Conservation (phyloP, 768 basidiomycete genomes). For the Mycena pura region DNA sequence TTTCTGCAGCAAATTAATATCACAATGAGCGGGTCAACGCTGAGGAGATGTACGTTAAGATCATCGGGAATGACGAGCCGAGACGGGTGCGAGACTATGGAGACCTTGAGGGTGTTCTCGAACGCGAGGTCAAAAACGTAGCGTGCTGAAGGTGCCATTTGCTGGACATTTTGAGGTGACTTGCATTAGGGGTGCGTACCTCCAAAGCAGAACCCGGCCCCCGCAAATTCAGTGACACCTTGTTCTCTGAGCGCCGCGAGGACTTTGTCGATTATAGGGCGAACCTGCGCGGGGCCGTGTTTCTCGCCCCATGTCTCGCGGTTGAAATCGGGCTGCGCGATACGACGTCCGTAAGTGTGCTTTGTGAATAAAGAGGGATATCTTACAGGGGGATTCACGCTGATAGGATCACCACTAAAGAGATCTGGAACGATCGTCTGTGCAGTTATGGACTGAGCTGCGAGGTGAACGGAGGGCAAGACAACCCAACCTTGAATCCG, state of each 20-base stretch:
- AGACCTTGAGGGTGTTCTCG: constrained; percentile 45
- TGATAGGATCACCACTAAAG: constrained; percentile 24
- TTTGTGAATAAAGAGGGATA: background rate
- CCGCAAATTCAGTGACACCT: constrained; percentile 43
- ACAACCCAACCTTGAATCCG: constrained; percentile 40
- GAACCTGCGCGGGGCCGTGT: constrained; percentile 41
- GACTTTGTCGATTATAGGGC: constrained; percentile 44
- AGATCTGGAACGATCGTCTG: constrained; percentile 26
- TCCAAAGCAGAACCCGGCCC: constrained; percentile 52
- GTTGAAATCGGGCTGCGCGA: constrained; percentile 33
- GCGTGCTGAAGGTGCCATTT: constrained; percentile 40
- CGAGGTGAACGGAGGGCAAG: constrained; percentile 21
- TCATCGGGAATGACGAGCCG: constrained; percentile 20
- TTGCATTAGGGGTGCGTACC: constrained; percentile 23
- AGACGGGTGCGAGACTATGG: constrained; percentile 51
- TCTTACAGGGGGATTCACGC: background rate
- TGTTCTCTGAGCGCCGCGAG: constrained; percentile 36
- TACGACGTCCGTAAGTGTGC: background rate
- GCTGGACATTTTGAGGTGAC: background rate
- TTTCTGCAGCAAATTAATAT: constrained; percentile 2
- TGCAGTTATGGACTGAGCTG: constrained; percentile 10
- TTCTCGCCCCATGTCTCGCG: constrained; percentile 39
- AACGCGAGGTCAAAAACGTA: constrained; percentile 54
- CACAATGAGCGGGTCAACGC: constrained; percentile 12
- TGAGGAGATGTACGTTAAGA: constrained; percentile 5